These are phyloP conservation scores for Rhexocercosporidium sp. DNA, from an alignment of 2,329 filamentous ascomycete species.

Conservation along the genomic window DNA sequence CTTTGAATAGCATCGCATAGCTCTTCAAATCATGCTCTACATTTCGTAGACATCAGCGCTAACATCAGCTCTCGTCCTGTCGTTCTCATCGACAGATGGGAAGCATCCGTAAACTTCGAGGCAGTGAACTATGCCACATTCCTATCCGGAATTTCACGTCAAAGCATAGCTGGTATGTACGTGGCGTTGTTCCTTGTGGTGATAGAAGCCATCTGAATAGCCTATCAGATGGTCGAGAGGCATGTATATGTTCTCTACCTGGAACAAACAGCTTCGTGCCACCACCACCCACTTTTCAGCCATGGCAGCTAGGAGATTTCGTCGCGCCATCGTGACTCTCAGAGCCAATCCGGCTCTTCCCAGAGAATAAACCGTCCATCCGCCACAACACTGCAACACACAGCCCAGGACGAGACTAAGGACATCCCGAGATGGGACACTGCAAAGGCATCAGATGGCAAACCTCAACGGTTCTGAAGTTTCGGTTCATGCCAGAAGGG, in stretches of 20 bases:
- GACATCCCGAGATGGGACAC: not conserved
- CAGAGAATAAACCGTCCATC: slow-evolving; percentile 24
- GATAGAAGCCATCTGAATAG: not conserved
- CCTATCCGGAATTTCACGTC: slow-evolving; percentile 8
- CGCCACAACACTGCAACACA: slow-evolving; percentile 13
- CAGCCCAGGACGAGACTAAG: slow-evolving; percentile 7
- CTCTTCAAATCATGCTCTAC: not conserved
- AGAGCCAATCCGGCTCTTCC: slow-evolving; percentile 8
- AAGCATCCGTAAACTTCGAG: slow-evolving; percentile 4
- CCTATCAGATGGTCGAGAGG: slow-evolving; percentile 19
- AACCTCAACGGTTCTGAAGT: slow-evolving; percentile 2
- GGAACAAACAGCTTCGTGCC: slow-evolving; percentile 15
- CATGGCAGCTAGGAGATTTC: not conserved
- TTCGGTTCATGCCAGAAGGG: slow-evolving; percentile 15
- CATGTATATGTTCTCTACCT: slow-evolving; percentile 7
- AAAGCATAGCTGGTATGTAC: slow-evolving; percentile 7
- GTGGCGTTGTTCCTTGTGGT: slow-evolving; percentile 5
- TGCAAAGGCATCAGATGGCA: slow-evolving; percentile 2
- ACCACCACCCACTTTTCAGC: slow-evolving; percentile 12
- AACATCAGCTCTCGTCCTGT: not conserved
- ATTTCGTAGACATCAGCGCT: not conserved
- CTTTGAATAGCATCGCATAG: not conserved
- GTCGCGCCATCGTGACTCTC: not conserved
- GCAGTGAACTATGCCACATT: slow-evolving; percentile 9
- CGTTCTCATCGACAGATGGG: slow-evolving; percentile 1